Percentiles rank a stretch among this genome's conserved stretches.
Conservation (phyloP, 78 protist species). For the Cavenderia fasciculata region DNA sequence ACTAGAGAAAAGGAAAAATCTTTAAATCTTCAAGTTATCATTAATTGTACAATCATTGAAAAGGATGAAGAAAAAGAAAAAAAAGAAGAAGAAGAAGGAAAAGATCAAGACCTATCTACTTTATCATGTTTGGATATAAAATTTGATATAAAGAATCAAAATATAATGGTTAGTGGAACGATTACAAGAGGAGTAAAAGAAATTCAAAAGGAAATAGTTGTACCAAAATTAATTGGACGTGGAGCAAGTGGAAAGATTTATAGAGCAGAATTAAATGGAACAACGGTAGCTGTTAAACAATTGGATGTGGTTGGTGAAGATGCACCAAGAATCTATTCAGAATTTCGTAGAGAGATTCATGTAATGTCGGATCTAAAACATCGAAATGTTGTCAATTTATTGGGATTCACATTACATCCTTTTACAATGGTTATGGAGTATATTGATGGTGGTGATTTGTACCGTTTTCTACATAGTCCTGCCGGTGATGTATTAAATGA, state of each 20-base stretch:
- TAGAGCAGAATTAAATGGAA: slow-evolving; percentile 21
- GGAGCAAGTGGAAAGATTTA: slow-evolving; percentile 82
- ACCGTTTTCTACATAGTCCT: slow-evolving; percentile 33
- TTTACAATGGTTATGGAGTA: slow-evolving; percentile 75
- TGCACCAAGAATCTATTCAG: slow-evolving; percentile 70
- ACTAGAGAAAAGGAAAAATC: too few relatives aligned
- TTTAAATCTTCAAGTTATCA: too few relatives aligned
- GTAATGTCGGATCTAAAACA: slow-evolving; percentile 76
- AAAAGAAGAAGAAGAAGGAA: too few relatives aligned
- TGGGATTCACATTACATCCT: slow-evolving; percentile 67
- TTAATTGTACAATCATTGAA: too few relatives aligned
- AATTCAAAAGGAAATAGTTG: neutral
- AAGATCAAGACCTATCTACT: neutral
- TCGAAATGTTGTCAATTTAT: slow-evolving; percentile 55
- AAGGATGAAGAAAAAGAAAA: too few relatives aligned
- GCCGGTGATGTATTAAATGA: slow-evolving; percentile 23
- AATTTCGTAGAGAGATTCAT: slow-evolving; percentile 72
- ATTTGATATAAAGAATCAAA: slow-evolving; percentile 22
- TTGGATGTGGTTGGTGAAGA: slow-evolving; percentile 65
- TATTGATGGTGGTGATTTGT: slow-evolving; percentile 77
- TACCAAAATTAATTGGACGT: slow-evolving; percentile 64
- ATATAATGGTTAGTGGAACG: neutral
- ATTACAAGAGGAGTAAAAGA: neutral
- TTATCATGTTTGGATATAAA: neutral
- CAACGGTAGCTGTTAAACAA: slow-evolving; percentile 75